Percentiles rank a stretch among this genome's conserved stretches.
Conservation (phyloP, 2,329 filamentous ascomycete genomes). For the Sporothrix globosa region DNA sequence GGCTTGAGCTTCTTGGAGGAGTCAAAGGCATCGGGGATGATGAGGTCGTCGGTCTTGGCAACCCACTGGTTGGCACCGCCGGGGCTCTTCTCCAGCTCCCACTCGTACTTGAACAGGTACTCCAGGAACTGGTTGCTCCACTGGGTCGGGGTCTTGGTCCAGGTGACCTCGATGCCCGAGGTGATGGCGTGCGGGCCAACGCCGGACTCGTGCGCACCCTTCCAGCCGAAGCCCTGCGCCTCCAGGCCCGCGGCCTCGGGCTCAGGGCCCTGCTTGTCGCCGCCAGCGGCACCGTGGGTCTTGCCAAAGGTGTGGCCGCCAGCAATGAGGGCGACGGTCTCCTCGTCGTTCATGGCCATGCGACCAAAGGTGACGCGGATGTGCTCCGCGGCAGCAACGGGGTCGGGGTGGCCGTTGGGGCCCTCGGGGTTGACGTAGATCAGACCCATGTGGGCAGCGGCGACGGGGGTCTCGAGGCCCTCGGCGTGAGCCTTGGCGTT, state of each 20-base stretch:
- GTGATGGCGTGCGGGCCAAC: slow-evolving; percentile 76
- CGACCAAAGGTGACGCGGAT: slow-evolving; percentile 75
- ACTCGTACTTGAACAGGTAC: slow-evolving; percentile 77
- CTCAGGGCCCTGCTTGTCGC: slow-evolving; percentile 67
- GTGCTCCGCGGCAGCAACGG: slow-evolving; percentile 68
- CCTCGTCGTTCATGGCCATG: slow-evolving; percentile 83
- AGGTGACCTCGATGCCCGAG: slow-evolving; percentile 76
- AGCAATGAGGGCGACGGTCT: slow-evolving; percentile 78
- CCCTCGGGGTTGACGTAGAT: slow-evolving; percentile 85
- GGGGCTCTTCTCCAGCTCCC: slow-evolving; percentile 75
- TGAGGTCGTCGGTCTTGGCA: slow-evolving; percentile 66
- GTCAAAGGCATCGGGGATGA: slow-evolving; percentile 74
- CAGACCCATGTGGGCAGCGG: slow-evolving; percentile 71
- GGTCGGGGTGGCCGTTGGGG: slow-evolving; percentile 71
- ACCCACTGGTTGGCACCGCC: slow-evolving; percentile 78
- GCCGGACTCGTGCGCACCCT: slow-evolving; percentile 64
- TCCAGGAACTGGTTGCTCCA: slow-evolving; percentile 77
- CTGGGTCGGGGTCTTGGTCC: slow-evolving; percentile 75
- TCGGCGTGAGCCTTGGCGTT: slow-evolving; percentile 52
- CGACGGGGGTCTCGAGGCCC: slow-evolving; percentile 69
- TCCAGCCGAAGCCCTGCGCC: slow-evolving; percentile 73
- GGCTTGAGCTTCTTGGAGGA: slow-evolving; percentile 71
- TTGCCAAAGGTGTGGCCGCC: slow-evolving; percentile 81
- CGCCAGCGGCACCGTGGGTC: slow-evolving; percentile 72
- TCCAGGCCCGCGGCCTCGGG: slow-evolving; percentile 67